A percentile compares a stretch with the other conserved stretches of the same genome.
These are phyloP conservation scores for Apophysomyces variabilis DNA, from an alignment of 371 early-diverging fungal species.

Conservation along the genomic window DNA sequence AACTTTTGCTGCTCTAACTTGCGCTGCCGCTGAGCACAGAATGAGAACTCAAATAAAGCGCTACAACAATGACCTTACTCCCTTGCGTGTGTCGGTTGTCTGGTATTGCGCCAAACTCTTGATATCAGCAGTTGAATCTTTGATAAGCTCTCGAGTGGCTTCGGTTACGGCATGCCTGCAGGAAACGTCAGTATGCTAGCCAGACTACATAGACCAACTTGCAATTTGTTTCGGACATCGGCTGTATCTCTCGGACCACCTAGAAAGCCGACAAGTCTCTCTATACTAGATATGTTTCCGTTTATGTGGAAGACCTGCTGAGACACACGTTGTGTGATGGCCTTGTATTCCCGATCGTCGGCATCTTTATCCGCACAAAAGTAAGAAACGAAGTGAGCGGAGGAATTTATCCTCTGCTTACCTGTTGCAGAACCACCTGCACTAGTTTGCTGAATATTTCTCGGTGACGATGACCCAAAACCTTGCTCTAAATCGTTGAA, in stretches of 20 bases:
- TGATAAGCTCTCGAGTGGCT: slow-evolving; percentile 80
- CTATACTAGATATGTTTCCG: slow-evolving; percentile 81
- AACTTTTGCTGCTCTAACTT: slow-evolving; percentile 83
- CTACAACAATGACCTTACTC: slow-evolving; percentile 25
- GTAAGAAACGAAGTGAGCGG: not conserved
- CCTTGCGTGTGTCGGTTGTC: slow-evolving; percentile 29
- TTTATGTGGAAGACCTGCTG: slow-evolving; percentile 79
- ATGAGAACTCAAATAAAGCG: slow-evolving; percentile 6
- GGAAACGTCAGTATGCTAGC: not conserved
- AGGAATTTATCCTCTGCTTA: slow-evolving; percentile 6
- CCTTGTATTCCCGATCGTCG: slow-evolving; percentile 59
- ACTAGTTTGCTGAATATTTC: slow-evolving; percentile 22
- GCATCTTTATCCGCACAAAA: slow-evolving; percentile 32
- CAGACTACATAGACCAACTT: slow-evolving; percentile 27
- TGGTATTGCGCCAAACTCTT: slow-evolving; percentile 64
- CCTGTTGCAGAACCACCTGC: slow-evolving; percentile 20
- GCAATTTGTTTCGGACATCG: slow-evolving; percentile 78
- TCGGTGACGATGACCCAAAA: slow-evolving; percentile 31
- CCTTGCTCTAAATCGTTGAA: slow-evolving; percentile 65
- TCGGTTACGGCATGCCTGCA: slow-evolving; percentile 82
- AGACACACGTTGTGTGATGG: slow-evolving; percentile 63
- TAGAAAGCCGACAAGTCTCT: slow-evolving; percentile 76
- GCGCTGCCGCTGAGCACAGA: slow-evolving; percentile 61
- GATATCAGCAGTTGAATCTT: slow-evolving; percentile 76
- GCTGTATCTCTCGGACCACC: slow-evolving; percentile 81